phyloP scores from a whole-genome alignment of 208 protist species.

The Leishmania lainsoni region DNA sequence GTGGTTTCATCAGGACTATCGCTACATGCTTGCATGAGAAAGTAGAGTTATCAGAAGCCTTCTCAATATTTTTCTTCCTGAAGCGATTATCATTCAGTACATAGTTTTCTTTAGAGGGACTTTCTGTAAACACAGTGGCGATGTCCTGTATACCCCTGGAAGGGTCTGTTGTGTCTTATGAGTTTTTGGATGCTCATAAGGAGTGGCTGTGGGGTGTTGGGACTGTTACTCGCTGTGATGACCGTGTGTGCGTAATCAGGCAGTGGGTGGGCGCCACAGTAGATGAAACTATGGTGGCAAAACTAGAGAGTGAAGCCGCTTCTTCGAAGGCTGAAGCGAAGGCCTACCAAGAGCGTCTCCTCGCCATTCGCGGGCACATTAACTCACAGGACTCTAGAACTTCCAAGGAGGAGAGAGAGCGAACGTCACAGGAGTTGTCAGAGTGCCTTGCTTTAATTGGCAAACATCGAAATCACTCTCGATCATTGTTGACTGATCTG shows the following conservation, averaged over 20 bases:
- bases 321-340: slow-evolving; percentile 17
- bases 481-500: slow-evolving; percentile 17
- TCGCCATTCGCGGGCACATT: slow-evolving; percentile 25
- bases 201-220: slow-evolving; percentile 29
- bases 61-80: not conserved
- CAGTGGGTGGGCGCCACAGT: slow-evolving; percentile 18
- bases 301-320: slow-evolving; percentile 17
- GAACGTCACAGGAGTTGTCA: slow-evolving; percentile 13
- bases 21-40: not conserved
- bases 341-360: slow-evolving; percentile 16
- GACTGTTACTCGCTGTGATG: slow-evolving; percentile 15
- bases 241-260: slow-evolving; percentile 19
- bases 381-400: slow-evolving; percentile 4
- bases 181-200: slow-evolving; percentile 29
- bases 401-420: slow-evolving; percentile 21
- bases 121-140: not conserved
- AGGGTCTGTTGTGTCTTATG: slow-evolving; percentile 23
- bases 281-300: slow-evolving; percentile 2
- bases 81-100: not conserved
- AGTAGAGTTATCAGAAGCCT: too few species aligned
- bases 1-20: slow-evolving; percentile 1
- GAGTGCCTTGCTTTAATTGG: slow-evolving; percentile 28
- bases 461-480: slow-evolving; percentile 24
- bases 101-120: not conserved
- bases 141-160: slow-evolving; percentile 12